Evolutionary conservation across 2,329 filamentous ascomycete species (phyloP), one percentile per base, ranked within the genome.

Genomic region (Didymella glomerata): DNA sequence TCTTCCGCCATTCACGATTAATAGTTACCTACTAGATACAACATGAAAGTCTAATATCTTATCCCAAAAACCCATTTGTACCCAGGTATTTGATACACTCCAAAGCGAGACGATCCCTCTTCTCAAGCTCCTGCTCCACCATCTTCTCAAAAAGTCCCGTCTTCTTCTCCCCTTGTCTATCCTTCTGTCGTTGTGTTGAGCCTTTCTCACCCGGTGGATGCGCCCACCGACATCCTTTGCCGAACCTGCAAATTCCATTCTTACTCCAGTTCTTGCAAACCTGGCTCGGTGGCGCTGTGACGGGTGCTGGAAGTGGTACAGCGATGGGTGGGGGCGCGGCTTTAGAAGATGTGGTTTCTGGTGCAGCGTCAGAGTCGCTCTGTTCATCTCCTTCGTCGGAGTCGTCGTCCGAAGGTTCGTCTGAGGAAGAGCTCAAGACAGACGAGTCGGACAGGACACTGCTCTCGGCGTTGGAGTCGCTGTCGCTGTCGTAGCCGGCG

Each of bases 81-180:
- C 81, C 81, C 9, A 83, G 69, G 63, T 78, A 77, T 66, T 81
- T 82, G 65, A 83, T 81, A 4, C 80, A 79, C 51, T 78, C 72
- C 45, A 83, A 65, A 16, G 78, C 78, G 54, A 80, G 51, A 46
- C 72, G 68, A 61, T 81, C 77, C 45, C 78, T 75, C 54, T 77
- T 76, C 22, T 77, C 73, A 51, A 77, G 66, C 64, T 84, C 80
- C 54, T 82, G 80, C 60, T 82, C 80, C 11, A 82, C 72, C 69
- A 76, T 62, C 61, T 69, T 69, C 48, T 75, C 73, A 24, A 67
- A 76, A 18, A 77, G 48, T 2, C 68, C 64, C 42, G 61, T 27
- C 22, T 25, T 44, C 41, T 44, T 44, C 41, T 44, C 24, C 7
- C 14, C 22, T 3, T 61, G 41, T 46, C 72, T 73, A 18, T 59